Evolutionary conservation across 148 eudicot species (phyloP), one percentile per base, ranked within the genome.

Genomic region (Chenopodium formosanum): DNA sequence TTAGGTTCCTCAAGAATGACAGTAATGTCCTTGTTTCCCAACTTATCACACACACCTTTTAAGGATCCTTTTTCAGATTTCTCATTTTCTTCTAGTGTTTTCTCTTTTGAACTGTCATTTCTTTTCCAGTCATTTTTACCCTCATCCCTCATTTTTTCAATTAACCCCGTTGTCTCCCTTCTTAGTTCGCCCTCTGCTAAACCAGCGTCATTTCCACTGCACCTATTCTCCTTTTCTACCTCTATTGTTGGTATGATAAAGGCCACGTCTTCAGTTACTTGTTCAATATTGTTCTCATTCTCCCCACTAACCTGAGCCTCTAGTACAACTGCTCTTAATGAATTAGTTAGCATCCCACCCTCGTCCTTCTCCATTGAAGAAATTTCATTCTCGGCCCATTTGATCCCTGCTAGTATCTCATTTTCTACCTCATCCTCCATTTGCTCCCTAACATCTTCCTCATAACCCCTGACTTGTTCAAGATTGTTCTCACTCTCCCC

Each of bases 361-460:
- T 79, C 77, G 31, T 78, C 75, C 76, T 74, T 85, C 71, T 73
- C 74, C 79, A 69, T 68, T 5, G 44, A 34, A 7, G 82, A 71
- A 4, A 72, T 81, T 60, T 70, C 83, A 37, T 78, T 75, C 46
- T 82, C 89, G 1, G 81, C 86, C n/a, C 78, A 83, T 75, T 63
- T 52, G n/a, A 60, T 69, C 74, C 73, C 84, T 82, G 84, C 84
- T 72, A 82, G 19, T 74, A 86, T 75, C 80, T 32, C 82, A 48
- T 70, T 44, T 60, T 47, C 77, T 7, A 62, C 83, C 29, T 87
- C 83, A 13, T 73, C 20, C 52, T 82, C 82, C 56, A 81, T 16
- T 73, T 69, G 27, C 70, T 86, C 84, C 9, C 80, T 82, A 40
- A 29, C 85, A 81, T 89, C 88, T 72, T 85, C 90, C 82, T 80